Percentiles rank a stretch among this genome's conserved stretches.
Conservation (phyloP, 352 stramenopile genomes). For the Pythium utonaiense region DNA sequence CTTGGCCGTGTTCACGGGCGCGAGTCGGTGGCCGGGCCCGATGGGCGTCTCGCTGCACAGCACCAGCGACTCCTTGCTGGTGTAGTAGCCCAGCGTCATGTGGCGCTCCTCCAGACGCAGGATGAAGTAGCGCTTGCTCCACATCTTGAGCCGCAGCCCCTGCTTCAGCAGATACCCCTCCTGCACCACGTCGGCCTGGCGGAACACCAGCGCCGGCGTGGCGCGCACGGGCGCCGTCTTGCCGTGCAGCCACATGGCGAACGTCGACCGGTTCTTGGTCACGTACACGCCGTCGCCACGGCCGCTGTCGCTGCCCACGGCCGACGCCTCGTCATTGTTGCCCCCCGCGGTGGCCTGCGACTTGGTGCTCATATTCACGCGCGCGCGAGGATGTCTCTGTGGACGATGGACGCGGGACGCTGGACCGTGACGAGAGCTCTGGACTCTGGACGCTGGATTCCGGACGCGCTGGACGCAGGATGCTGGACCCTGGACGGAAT, state of each 20-base stretch:
- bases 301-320: constrained; percentile 11
- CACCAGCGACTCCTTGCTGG: constrained; percentile 73
- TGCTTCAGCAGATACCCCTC: constrained; percentile 85
- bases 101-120: constrained; percentile 81
- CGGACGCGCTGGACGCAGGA: too few relatives aligned
- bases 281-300: constrained; percentile 74
- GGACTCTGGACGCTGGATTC: background rate
- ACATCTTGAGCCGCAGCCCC: constrained; percentile 74
- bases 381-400: background rate
- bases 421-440: background rate
- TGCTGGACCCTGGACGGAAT: background rate
- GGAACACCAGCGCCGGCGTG: constrained; percentile 63
- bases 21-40: constrained; percentile 57
- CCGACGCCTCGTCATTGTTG: constrained; percentile 9
- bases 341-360: constrained; percentile 3
- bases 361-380: constrained; percentile 12
- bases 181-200: constrained; percentile 80
- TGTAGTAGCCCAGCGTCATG: constrained; percentile 88
- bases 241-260: constrained; percentile 83
- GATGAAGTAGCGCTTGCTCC: constrained; percentile 85
- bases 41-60: constrained; percentile 84
- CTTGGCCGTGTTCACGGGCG: constrained; percentile 43
- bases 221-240: constrained; percentile 53
- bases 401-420: background rate
- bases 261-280: constrained; percentile 80